phyloP scores from a whole-genome alignment of 225 moss, liverwort and hornwort species.

The Rhytidiadelphus loreus region DNA sequence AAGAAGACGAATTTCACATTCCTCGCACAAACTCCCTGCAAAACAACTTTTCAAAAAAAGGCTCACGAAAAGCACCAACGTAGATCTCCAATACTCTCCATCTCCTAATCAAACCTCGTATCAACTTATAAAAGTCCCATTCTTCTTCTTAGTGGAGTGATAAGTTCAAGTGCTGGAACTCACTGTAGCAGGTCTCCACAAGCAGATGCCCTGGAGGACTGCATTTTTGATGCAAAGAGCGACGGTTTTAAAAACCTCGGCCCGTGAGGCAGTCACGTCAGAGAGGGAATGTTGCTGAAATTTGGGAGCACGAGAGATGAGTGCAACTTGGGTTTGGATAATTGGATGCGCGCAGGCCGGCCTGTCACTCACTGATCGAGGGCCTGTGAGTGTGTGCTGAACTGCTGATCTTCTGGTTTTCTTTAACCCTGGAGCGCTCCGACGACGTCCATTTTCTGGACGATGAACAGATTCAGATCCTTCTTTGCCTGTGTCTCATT shows the following conservation, averaged over 20 bases:
- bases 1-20: neutral
- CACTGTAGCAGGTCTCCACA: neutral
- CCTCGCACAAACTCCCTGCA: neutral
- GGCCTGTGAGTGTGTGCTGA: neutral
- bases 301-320: neutral
- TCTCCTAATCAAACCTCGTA: neutral
- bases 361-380: neutral
- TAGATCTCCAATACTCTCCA: neutral
- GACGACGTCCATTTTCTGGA: too few relatives aligned
- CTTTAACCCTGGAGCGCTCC: too few relatives aligned
- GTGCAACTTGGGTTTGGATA: neutral
- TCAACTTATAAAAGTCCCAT: too few relatives aligned
- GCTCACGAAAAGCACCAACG: neutral
- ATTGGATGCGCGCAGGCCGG: neutral
- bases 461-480: too few relatives aligned
- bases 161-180: neutral
- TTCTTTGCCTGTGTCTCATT: too few relatives aligned
- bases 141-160: neutral
- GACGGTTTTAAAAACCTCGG: too few relatives aligned
- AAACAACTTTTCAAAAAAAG: neutral
- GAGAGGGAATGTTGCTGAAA: neutral
- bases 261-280: neutral
- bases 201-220: neutral
- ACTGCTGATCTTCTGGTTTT: too few relatives aligned
- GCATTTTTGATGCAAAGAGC: neutral